Base-by-base conservation (phyloP, 169 alveolate species). In the Plasmodium relictum region DNA sequence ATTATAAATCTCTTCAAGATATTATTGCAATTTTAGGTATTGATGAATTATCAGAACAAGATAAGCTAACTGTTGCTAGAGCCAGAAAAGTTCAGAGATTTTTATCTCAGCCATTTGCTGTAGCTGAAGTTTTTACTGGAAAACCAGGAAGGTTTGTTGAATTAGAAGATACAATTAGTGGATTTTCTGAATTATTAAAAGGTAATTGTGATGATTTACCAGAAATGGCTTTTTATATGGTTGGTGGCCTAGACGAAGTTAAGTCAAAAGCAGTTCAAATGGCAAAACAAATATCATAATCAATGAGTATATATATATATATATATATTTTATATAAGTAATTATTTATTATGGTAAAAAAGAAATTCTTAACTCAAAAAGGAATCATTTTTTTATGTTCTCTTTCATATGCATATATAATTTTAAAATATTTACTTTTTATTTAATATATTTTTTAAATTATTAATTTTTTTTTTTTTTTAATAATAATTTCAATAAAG, bases 171-270 rank as follows among this genome's bases (percentile, higher is more conserved):
- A 98, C 99, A 66, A 96, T 98, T 71, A 94, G 88, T 44, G 98
- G 98, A 44, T 92, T 94, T 83, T 59, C 92, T 66, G 99, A 96
- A 42, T 95, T 98, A 26, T 92, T 98, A 18, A 95, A 92, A 31
- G 99, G 99, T 41, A 95, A 97, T 69, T 98, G 99, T 86, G 99
- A 98, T 80, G 99, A 98, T 71, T 93, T 96, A 62, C 99, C 99
- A 37, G 99, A 98, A 93, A 93, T 96, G 94, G 98, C 99, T 58
- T 98, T 98, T 96, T 98, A 97, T 89, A 98, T 98, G 99, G 97
- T 96, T 74, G 99, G 99, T 37, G 97, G 95, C 52, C 88, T 98
- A 65, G 96, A 97, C 56, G 99, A 97, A 71, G 98, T 97, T 44
- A 87, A 93, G 69, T 98, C 96, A 80, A 96, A 95, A 88, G 99